These are phyloP conservation scores for Annulohypoxylon bovei DNA, from an alignment of 495 filamentous ascomycete species.

Conservation along the genomic window DNA sequence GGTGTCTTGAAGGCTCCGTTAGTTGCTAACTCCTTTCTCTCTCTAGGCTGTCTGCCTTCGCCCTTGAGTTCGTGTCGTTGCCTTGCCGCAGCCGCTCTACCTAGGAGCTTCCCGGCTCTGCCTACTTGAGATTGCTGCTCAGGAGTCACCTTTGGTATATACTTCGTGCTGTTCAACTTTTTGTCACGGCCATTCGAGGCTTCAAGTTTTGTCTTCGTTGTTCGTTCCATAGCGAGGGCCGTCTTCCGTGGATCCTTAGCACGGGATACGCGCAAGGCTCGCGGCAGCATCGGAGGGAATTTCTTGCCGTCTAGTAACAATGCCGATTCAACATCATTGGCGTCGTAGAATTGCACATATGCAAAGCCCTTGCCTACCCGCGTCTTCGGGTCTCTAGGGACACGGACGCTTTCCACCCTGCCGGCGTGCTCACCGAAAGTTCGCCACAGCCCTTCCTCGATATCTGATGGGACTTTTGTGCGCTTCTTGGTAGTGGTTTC, in stretches of 20 bases:
- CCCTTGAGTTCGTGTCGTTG: slow-evolving; percentile 55
- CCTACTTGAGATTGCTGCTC: slow-evolving; percentile 78
- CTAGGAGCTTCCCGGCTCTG: slow-evolving; percentile 83
- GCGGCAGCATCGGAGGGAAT: slow-evolving; percentile 90
- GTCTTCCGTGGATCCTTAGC: slow-evolving; percentile 83
- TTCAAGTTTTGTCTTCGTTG: slow-evolving; percentile 36
- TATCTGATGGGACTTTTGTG: slow-evolving; percentile 76
- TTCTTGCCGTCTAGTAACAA: slow-evolving; percentile 88
- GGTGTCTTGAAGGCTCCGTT: slow-evolving; percentile 61
- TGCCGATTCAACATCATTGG: slow-evolving; percentile 86
- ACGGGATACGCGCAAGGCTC: slow-evolving; percentile 84
- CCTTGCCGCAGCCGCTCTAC: slow-evolving; percentile 77
- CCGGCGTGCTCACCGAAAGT: slow-evolving; percentile 79
- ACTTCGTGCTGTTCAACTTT: slow-evolving; percentile 54
- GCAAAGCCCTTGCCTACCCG: slow-evolving; percentile 97
- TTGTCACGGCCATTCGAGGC: slow-evolving; percentile 33
- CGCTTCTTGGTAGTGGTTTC: slow-evolving; percentile 70
- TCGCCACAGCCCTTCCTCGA: slow-evolving; percentile 96
- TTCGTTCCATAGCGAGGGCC: slow-evolving; percentile 57
- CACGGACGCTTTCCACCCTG: slow-evolving; percentile 89
- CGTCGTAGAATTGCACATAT: slow-evolving; percentile 94
- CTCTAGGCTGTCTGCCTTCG: slow-evolving; percentile 47
- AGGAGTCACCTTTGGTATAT: slow-evolving; percentile 71
- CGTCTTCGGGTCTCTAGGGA: slow-evolving; percentile 89
- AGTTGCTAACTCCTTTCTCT: slow-evolving; percentile 38